Base-by-base conservation (phyloP, 768 basidiomycete species). In the Psilocybe cyanescens region DNA sequence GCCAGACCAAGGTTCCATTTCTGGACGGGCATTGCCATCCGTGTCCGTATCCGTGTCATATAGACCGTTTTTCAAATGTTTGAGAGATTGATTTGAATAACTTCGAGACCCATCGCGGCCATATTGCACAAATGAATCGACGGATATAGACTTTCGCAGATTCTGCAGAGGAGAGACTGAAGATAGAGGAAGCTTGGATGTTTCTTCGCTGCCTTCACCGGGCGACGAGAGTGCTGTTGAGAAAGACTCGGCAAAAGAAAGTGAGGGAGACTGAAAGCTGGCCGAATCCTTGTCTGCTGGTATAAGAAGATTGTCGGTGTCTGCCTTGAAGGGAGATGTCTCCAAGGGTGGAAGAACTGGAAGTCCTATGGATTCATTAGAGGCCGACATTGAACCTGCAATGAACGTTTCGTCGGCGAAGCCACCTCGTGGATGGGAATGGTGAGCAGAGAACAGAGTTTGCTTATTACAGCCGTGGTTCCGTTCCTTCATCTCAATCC, bases 111-210 rank as follows among this genome's bases (percentile, higher is more conserved):
- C 67, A 46, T 80, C 77, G 65, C 76, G 77, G 65, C 75, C 74
- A 68, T 78, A 78, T 37, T 76, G 77, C 52, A 84, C 81, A 72
- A 92, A 88, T 8, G 91, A 92, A 73, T 92, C 91, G 61, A 87
- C 90, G 19, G 91, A 92, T 61, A 89, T 74, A 30, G 90, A 89
- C 76, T 92, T 92, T 67, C 89, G 83, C 57, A 92, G 82, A 61
- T 70, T 73, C 49, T 78, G 75, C 19, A 78, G 68, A 19, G 77
- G 73, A 47, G 68, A 61, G 57, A 74, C 71, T 57, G 75, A 70
- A 39, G 74, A 67, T 30, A 69, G 60, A 48, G 61, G 62, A 53
- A 60, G 69, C 35, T 37, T 76, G 58, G 68, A 66, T 24, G 58
- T 46, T 30, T 64, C 54, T 70, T 68, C 57, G 66, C 68, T 64